These are phyloP conservation scores for Alternaria sp. DNA, from an alignment of 2,329 filamentous ascomycete species.

Conservation along the genomic window DNA sequence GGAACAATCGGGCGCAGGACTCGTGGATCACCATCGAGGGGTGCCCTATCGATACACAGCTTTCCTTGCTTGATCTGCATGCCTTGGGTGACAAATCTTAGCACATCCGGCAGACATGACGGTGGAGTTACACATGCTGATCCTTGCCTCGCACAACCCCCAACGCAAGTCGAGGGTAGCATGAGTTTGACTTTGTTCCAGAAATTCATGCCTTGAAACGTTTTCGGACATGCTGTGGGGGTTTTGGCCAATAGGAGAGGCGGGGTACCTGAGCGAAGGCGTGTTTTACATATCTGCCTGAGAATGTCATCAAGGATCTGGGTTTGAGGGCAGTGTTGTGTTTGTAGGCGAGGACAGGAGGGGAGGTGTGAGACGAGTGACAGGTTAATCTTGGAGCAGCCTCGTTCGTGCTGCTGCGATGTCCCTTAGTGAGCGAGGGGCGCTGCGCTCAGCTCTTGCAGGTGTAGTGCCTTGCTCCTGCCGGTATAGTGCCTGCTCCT, in stretches of 20 bases:
- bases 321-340: neutral
- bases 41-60: neutral
- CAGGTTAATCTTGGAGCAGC: neutral
- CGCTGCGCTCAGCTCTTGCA: neutral
- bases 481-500: neutral
- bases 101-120: neutral
- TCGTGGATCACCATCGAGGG: neutral
- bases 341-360: neutral
- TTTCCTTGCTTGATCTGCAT: neutral
- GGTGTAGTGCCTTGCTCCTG: neutral
- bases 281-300: neutral
- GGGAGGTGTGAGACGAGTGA: neutral
- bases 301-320: neutral
- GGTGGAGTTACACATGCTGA: neutral
- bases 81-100: neutral
- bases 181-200: neutral
- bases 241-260: neutral
- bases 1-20: neutral
- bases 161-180: neutral
- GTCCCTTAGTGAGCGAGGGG: neutral
- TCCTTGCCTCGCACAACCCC: neutral
- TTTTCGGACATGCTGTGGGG: neutral
- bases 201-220: constrained; percentile 1
- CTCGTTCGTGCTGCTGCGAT: neutral
- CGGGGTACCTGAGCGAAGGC: constrained; percentile 5